Evolutionary conservation across 768 basidiomycete genomes (phyloP).

Genomic region (Tephrocybe sp.): DNA sequence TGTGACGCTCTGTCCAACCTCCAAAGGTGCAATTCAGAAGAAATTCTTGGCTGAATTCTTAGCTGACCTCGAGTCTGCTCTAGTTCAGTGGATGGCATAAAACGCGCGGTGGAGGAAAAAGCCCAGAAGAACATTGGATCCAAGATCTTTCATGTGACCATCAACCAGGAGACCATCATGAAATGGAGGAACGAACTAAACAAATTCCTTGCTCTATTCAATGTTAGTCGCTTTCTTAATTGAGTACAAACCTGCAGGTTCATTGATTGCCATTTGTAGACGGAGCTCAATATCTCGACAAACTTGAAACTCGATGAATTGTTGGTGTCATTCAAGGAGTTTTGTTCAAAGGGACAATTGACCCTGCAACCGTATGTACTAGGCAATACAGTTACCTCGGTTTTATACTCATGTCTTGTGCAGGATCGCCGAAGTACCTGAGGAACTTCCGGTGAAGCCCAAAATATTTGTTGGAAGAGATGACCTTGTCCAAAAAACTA

Average conservation of each 20-base stretch:
- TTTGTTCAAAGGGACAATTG: background rate
- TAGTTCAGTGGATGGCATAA: conserved; percentile 4
- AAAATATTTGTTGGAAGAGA: conserved; percentile 5
- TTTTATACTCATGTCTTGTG: background rate
- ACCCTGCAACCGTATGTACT: background rate
- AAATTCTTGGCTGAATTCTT: no score
- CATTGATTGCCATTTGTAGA: background rate
- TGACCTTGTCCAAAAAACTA: background rate
- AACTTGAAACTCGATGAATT: conserved; percentile 14
- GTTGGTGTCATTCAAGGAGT: background rate
- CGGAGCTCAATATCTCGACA: conserved; percentile 7
- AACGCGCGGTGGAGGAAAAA: conserved; percentile 3
- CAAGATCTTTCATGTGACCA: conserved; percentile 2
- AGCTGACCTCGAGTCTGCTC: no score
- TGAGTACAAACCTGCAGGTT: background rate
- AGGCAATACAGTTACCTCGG: background rate
- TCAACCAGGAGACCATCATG: conserved; percentile 11
- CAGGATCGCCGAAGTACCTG: background rate
- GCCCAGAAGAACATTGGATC: conserved; percentile 2
- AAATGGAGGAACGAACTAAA: conserved; percentile 9
- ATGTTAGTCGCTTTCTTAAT: background rate
- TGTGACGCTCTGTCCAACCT: conserved; percentile 7
- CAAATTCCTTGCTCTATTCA: conserved; percentile 5
- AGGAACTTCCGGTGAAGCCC: background rate
- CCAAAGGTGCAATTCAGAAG: background rate